Conservation (phyloP, 495 filamentous ascomycete species). For the Neohortaea acidophila region DNA sequence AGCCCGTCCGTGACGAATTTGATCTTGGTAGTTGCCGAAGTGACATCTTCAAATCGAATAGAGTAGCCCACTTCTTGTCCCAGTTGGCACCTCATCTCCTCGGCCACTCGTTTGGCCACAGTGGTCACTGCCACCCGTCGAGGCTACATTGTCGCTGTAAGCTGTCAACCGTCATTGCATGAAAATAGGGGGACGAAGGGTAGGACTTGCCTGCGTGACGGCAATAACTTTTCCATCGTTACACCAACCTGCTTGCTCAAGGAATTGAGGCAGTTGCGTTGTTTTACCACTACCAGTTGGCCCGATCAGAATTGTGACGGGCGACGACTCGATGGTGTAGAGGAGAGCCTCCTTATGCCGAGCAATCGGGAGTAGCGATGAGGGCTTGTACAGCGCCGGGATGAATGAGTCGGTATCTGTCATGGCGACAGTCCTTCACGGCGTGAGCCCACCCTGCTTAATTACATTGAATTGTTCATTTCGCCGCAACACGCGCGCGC, state of each 20-base stretch:
- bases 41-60: conserved; percentile 90
- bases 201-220: conserved; percentile 62
- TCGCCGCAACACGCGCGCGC: too few relatives aligned
- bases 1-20: conserved; percentile 97
- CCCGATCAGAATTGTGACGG: conserved; percentile 29
- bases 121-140: conserved; percentile 86
- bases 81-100: conserved; percentile 79
- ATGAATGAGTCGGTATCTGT: conserved; percentile 14
- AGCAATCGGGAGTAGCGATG: conserved; percentile 30
- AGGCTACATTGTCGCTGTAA: conserved; percentile 40
- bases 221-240: conserved; percentile 67
- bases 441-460: too few relatives aligned
- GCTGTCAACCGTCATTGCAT: conserved; percentile 3
- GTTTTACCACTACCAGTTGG: conserved; percentile 34
- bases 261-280: conserved; percentile 33
- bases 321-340: conserved; percentile 30
- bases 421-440: conserved; percentile 6
- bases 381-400: conserved; percentile 26
- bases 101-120: conserved; percentile 77
- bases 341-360: conserved; percentile 27
- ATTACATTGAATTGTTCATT: too few relatives aligned
- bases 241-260: conserved; percentile 61
- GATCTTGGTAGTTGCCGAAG: conserved; percentile 73
- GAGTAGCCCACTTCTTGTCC: conserved; percentile 87
- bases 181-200: not conserved